Percentiles rank a stretch among this genome's conserved stretches.
Evolutionary conservation across 176 grass and related monocot genomes (phyloP).

Genomic region (Hsuehochloa calcarea): DNA sequence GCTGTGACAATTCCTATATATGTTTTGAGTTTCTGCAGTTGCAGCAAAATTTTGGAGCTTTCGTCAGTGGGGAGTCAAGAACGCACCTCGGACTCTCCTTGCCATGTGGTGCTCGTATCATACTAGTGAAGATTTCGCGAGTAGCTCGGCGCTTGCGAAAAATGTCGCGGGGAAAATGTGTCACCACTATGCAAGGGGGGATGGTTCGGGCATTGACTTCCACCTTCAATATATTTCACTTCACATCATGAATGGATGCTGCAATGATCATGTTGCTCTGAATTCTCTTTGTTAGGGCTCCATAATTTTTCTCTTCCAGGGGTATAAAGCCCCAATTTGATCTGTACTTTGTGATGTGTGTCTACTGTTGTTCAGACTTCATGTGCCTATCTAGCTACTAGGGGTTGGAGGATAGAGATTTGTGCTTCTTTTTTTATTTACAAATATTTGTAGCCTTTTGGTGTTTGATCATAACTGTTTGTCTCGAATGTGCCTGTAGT

Average conservation of each 20-base stretch:
- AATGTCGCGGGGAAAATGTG: neutral
- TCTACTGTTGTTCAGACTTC: conserved; percentile 32
- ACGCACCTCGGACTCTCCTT: conserved; percentile 98
- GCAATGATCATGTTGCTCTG: conserved; percentile 4
- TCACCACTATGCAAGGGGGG: conserved; percentile 86
- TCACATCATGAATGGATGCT: conserved; percentile 15
- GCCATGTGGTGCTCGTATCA: conserved; percentile 76
- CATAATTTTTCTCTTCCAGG: neutral
- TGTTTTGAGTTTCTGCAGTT: conserved; percentile 7
- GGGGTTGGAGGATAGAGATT: conserved; percentile 12
- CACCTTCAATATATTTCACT: conserved; percentile 12
- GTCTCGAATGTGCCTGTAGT: neutral
- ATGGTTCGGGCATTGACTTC: conserved; percentile 99
- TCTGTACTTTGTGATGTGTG: conserved; percentile 25
- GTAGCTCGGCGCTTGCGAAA: neutral
- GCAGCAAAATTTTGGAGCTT: conserved; percentile 69
- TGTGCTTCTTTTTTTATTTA: conserved; percentile 12
- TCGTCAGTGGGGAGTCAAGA: conserved; percentile 96
- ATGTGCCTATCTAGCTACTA: conserved; percentile 35
- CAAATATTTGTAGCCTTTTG: conserved; percentile 30
- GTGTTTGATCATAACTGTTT: neutral
- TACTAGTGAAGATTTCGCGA: conserved; percentile 13
- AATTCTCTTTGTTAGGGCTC: conserved; percentile 15
- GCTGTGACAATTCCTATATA: neutral
- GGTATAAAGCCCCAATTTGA: conserved; percentile 3